Conservation (phyloP, 2,329 filamentous ascomycete species). For the Chaetomium sp. region DNA sequence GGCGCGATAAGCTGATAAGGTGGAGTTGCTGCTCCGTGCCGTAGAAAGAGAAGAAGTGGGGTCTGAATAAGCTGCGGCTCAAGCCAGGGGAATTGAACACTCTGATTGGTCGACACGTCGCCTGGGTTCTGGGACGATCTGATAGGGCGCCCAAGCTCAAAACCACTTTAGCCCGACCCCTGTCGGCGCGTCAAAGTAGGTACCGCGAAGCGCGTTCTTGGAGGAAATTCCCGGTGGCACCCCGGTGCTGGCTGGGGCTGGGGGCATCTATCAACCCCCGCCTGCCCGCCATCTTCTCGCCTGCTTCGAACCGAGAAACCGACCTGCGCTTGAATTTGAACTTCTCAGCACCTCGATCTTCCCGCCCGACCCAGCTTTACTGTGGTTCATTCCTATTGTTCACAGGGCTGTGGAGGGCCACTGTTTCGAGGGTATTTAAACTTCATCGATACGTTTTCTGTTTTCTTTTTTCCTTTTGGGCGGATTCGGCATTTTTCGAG, state of each 20-base stretch:
- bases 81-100: conserved; percentile 9
- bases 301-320: background rate
- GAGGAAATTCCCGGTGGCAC: conserved; percentile 7
- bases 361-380: too few species aligned
- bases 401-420: too few species aligned
- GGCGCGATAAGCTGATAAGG: conserved; percentile 23
- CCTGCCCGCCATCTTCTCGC: background rate
- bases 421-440: background rate
- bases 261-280: background rate
- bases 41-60: too few species aligned
- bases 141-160: conserved; percentile 7
- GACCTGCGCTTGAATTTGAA: background rate
- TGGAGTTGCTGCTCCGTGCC: background rate
- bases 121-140: conserved; percentile 2
- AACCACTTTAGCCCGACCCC: conserved; percentile 15
- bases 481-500: too few species aligned
- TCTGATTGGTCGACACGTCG: conserved; percentile 21
- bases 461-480: background rate
- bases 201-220: conserved; percentile 23
- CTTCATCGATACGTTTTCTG: background rate
- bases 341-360: background rate
- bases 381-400: too few species aligned
- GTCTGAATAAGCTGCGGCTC: background rate
- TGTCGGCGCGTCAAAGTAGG: conserved; percentile 19
- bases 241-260: background rate